Conservation (phyloP, 116 monocot genomes). For the Thalassia testudinum region DNA sequence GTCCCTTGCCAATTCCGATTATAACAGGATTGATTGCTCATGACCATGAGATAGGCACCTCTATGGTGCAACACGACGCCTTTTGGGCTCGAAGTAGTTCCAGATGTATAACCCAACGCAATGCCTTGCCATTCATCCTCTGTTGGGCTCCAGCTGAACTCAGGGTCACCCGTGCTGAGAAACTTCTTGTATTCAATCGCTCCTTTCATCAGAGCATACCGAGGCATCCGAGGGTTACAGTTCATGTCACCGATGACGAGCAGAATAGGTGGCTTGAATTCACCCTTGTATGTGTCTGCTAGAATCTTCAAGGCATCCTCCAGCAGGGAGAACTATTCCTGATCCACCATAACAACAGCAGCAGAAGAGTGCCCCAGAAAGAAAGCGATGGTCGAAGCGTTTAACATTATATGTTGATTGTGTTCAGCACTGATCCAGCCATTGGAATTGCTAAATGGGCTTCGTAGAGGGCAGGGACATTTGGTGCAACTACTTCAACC, state of each 20-base stretch:
- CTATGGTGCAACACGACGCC: slow-evolving; percentile 90
- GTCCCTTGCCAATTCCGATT: slow-evolving; percentile 77
- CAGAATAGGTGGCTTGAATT: slow-evolving; percentile 45
- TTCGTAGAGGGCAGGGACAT: slow-evolving; percentile 79
- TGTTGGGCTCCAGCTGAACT: slow-evolving; percentile 65
- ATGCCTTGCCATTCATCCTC: slow-evolving; percentile 95
- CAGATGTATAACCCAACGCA: slow-evolving; percentile 81
- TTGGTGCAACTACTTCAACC: slow-evolving; percentile 94
- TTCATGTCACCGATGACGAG: slow-evolving; percentile 75
- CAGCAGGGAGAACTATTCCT: slow-evolving; percentile 68
- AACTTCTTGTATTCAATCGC: slow-evolving; percentile 89
- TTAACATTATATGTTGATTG: slow-evolving; percentile 71
- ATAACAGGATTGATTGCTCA: slow-evolving; percentile 43
- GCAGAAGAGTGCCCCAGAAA: slow-evolving; percentile 68
- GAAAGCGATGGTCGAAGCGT: slow-evolving; percentile 71
- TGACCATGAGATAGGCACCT: slow-evolving; percentile 84
- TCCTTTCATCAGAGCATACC: slow-evolving; percentile 47
- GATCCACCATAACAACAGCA: slow-evolving; percentile 77
- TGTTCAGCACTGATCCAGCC: slow-evolving; percentile 77
- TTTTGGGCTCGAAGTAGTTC: slow-evolving; percentile 92
- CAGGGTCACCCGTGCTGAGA: slow-evolving; percentile 61
- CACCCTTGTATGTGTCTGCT: slow-evolving; percentile 21
- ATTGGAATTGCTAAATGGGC: slow-evolving; percentile 95
- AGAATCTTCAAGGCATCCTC: slow-evolving; percentile 61
- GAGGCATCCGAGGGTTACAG: slow-evolving; percentile 35